phyloP scores from a whole-genome alignment of 1,139 yeast genomes.

The Geotrichum carabidarum region DNA sequence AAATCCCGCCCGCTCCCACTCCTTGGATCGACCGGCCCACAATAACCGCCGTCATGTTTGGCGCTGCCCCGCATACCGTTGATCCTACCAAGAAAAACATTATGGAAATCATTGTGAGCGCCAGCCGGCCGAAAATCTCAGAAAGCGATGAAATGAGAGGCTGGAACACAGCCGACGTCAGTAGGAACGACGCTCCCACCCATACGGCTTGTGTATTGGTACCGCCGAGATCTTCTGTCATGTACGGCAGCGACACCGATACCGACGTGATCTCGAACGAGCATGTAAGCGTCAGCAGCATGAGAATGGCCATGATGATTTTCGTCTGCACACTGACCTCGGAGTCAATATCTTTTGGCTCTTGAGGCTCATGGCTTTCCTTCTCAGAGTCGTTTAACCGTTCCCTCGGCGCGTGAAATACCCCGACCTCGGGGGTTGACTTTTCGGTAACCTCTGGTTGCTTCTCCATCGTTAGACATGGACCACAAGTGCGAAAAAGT shows the following conservation, averaged over 20 bases:
- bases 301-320: constrained; percentile 20
- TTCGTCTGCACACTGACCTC: constrained; percentile 14
- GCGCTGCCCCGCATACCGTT: constrained; percentile 53
- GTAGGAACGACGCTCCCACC: constrained; percentile 32
- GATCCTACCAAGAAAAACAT: constrained; percentile 38
- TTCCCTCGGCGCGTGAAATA: too few relatives aligned
- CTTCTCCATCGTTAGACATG: too few relatives aligned
- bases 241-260: constrained; percentile 28
- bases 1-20: constrained; percentile 66
- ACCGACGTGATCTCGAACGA: constrained; percentile 32
- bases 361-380: too few relatives aligned
- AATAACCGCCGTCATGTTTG: constrained; percentile 54
- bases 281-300: constrained; percentile 25
- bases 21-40: constrained; percentile 70
- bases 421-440: too few relatives aligned
- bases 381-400: too few relatives aligned
- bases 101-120: constrained; percentile 24
- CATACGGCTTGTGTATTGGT: constrained; percentile 31
- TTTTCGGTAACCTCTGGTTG: too few relatives aligned
- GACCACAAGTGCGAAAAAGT: too few relatives aligned
- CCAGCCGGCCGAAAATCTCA: constrained; percentile 31
- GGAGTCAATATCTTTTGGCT: not conserved
- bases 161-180: constrained; percentile 32
- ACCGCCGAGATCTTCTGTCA: constrained; percentile 28
- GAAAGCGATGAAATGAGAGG: constrained; percentile 32